These are phyloP conservation scores for Mucor sp. DNA, from an alignment of 371 early-diverging fungal species.

Conservation along the genomic window DNA sequence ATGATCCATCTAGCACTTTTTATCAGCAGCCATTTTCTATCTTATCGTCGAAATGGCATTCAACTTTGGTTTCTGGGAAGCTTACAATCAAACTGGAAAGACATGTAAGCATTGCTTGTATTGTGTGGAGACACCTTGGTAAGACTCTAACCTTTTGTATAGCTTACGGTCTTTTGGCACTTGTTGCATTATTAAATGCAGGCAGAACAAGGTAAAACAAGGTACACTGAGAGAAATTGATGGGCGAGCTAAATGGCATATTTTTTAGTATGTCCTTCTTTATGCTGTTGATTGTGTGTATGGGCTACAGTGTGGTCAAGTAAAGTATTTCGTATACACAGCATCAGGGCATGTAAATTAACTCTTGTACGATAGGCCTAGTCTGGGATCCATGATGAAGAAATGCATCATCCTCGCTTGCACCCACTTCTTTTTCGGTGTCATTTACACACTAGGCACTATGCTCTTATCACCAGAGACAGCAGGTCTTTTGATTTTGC, in stretches of 20 bases:
- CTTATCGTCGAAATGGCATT: constrained; percentile 89
- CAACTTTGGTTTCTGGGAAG: constrained; percentile 85
- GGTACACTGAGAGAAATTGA: background rate
- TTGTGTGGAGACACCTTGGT: too few relatives aligned
- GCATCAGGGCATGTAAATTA: background rate
- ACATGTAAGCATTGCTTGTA: constrained; percentile 45
- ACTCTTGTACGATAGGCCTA: constrained; percentile 60
- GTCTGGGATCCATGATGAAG: constrained; percentile 89
- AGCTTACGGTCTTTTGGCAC: constrained; percentile 60
- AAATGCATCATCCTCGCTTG: constrained; percentile 76
- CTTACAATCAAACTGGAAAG: constrained; percentile 71
- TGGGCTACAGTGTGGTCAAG: constrained; percentile 96
- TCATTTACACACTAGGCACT: constrained; percentile 83
- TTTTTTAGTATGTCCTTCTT: constrained; percentile 81
- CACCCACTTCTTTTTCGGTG: constrained; percentile 88
- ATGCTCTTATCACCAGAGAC: constrained; percentile 77
- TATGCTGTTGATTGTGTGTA: constrained; percentile 90
- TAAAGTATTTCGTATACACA: constrained; percentile 26
- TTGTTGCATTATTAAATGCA: constrained; percentile 83
- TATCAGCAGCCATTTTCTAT: constrained; percentile 82
- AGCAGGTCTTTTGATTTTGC: constrained; percentile 68
- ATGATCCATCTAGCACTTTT: constrained; percentile 68
- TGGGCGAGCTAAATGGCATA: background rate
- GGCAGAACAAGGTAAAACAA: constrained; percentile 73
- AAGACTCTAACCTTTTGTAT: background rate